Evolutionary conservation across 1,284 basidiomycete species (phyloP), one percentile per base, ranked within the genome.

Genomic region (Chiua sp.): DNA sequence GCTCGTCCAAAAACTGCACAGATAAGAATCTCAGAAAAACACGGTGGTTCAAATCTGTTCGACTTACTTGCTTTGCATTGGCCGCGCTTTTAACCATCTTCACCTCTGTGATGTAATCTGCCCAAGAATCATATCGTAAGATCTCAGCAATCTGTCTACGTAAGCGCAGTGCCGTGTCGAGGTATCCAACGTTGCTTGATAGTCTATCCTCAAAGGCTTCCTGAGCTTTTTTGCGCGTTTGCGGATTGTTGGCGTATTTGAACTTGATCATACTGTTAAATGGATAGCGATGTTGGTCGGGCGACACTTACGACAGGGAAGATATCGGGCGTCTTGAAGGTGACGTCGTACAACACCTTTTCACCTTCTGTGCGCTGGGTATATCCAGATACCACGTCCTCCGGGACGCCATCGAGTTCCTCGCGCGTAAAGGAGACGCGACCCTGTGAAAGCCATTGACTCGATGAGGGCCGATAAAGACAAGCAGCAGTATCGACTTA

Each of bases 51-150:
- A 13, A 22, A 26, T 26, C 26, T 26, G 26, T 26, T n/a, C 22
- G 56, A 56, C 47, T 47, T 46, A 62, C 80, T 74, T 4, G 89
- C 52, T 84, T 76, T 2, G 84, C 86, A 44, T 78, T 82, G 73
- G 58, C 60, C 16, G 61, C 69, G 20, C 44, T 72, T 54, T 92
- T 93, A 61, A 88, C 85, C 92, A 94, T 94, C 77, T 91, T 93
- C 56, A 86, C 82, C 70, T 94, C 91, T 0, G 92, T 91, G 26
- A 86, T 76, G 71, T 88, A 94, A 70, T 91, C 90, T 2, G 90
- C 92, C 87, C 91, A 93, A 18, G 86, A 92, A 30, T 84, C 72
- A 67, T 94, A 93, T 7, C 84, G 84, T 6, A 94, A 79, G 10
- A 93, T 63, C n/a, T 76, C 77, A 2, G 89, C 86, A 58, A 91